A percentile compares a stretch with the other conserved stretches of the same genome.
Conservation (phyloP, 306 rosid species). For the Mimosa bimucronata region DNA sequence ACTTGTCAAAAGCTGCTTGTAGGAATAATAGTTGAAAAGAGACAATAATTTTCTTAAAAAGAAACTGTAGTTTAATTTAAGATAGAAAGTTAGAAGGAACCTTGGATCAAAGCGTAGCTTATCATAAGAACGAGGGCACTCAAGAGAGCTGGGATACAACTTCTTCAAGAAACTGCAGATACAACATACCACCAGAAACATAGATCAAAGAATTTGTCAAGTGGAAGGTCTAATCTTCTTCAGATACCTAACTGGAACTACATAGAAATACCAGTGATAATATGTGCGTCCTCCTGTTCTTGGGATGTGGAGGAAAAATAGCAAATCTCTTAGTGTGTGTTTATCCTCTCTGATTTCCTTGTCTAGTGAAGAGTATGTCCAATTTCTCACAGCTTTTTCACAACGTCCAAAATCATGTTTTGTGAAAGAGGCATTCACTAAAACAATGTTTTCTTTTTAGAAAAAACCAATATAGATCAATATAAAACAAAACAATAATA, state of each 20-base stretch:
- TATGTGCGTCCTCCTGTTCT: constrained; percentile 97
- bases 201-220: constrained; percentile 24
- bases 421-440: constrained; percentile 50
- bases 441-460: too few relatives aligned
- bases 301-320: constrained; percentile 93
- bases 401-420: constrained; percentile 60
- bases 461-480: constrained; percentile 19
- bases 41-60: background rate
- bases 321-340: constrained; percentile 71
- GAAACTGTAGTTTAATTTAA: background rate
- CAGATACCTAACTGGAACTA: background rate
- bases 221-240: background rate
- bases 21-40: constrained; percentile 13
- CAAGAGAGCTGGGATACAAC: constrained; percentile 75
- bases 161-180: constrained; percentile 76
- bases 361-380: constrained; percentile 73
- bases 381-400: constrained; percentile 69
- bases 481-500: constrained; percentile 7
- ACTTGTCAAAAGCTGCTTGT: background rate
- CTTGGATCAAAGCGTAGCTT: constrained; percentile 97
- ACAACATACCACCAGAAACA: constrained; percentile 40
- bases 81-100: constrained; percentile 42
- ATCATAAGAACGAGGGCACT: constrained; percentile 96
- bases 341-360: constrained; percentile 62
- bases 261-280: constrained; percentile 70